Percentiles rank a stretch among this genome's conserved stretches.
These are phyloP conservation scores for Alternaria dauci DNA, from an alignment of 2,329 filamentous ascomycete genomes.

Conservation along the genomic window DNA sequence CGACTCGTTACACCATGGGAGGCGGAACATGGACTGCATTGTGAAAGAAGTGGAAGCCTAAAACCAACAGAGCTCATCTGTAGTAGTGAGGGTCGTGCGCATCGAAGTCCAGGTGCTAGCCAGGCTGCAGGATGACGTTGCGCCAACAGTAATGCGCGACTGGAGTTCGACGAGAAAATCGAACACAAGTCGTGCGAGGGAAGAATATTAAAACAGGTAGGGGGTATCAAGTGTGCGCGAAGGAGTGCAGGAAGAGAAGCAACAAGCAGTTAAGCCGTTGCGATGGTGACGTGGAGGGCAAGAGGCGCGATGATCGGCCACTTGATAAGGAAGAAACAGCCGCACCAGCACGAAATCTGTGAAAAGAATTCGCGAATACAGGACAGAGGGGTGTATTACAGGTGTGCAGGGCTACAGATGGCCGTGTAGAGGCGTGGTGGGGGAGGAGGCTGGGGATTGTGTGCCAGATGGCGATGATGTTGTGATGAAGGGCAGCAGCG, in stretches of 20 bases:
- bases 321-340: constrained; percentile 33
- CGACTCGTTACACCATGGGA: constrained; percentile 58
- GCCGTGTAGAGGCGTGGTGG: constrained; percentile 29
- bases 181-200: constrained; percentile 19
- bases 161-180: constrained; percentile 2
- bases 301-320: constrained; percentile 45
- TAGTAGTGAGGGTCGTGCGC: constrained; percentile 44
- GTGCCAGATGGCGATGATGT: constrained; percentile 25
- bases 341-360: constrained; percentile 30
- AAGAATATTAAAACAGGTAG: constrained; percentile 44
- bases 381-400: constrained; percentile 34
- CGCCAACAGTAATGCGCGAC: constrained; percentile 28
- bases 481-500: constrained; percentile 30
- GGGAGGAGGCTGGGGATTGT: constrained; percentile 21
- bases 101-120: constrained; percentile 39
- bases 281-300: constrained; percentile 45
- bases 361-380: constrained; percentile 34
- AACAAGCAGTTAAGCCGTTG: constrained; percentile 41
- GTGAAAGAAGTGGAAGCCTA: constrained; percentile 48
- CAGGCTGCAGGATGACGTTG: constrained; percentile 44
- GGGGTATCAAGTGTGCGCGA: constrained; percentile 41
- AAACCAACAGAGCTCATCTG: constrained; percentile 51
- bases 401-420: constrained; percentile 35
- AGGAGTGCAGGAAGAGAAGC: constrained; percentile 47
- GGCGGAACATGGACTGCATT: constrained; percentile 62